Evolutionary conservation across 805 yeast genomes (phyloP).

Genomic region (Pichia sporocuriosa): DNA sequence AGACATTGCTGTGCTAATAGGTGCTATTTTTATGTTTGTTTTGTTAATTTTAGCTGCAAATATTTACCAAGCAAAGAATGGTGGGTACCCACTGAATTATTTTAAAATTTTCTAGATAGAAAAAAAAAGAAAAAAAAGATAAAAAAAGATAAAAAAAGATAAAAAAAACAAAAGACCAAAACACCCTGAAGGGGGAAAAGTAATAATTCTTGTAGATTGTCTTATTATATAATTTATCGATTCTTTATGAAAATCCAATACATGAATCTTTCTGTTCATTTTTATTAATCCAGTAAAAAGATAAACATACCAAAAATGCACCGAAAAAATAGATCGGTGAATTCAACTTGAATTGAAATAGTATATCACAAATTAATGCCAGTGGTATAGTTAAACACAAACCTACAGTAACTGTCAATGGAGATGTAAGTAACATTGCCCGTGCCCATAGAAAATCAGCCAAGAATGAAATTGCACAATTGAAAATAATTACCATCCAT

Average conservation of each 20-base stretch:
- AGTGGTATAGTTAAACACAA: slow-evolving; percentile 88
- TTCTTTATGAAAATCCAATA: background rate
- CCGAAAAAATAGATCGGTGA: slow-evolving; percentile 66
- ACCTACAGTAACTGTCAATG: slow-evolving; percentile 93
- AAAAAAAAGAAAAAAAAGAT: background rate
- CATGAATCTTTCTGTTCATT: slow-evolving; percentile 61
- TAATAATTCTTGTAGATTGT: background rate
- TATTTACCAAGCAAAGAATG: slow-evolving; percentile 40
- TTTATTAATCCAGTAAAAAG: slow-evolving; percentile 77
- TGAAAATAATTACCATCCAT: slow-evolving; percentile 47
- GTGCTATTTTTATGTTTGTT: slow-evolving; percentile 3
- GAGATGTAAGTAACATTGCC: slow-evolving; percentile 88
- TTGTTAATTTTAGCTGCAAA: slow-evolving; percentile 23
- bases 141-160: background rate
- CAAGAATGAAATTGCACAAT: slow-evolving; percentile 72
- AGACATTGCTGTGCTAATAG: background rate
- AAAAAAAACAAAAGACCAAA: background rate
- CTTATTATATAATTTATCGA: no score
- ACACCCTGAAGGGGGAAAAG: no score
- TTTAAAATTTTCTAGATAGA: slow-evolving; percentile 11
- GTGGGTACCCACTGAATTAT: slow-evolving; percentile 40
- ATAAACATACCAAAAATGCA: slow-evolving; percentile 70
- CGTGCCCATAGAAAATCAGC: slow-evolving; percentile 95
- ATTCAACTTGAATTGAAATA: slow-evolving; percentile 59
- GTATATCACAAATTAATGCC: slow-evolving; percentile 85